phyloP scores from a whole-genome alignment of 306 rosid genomes.

The Crotalaria pallida region DNA sequence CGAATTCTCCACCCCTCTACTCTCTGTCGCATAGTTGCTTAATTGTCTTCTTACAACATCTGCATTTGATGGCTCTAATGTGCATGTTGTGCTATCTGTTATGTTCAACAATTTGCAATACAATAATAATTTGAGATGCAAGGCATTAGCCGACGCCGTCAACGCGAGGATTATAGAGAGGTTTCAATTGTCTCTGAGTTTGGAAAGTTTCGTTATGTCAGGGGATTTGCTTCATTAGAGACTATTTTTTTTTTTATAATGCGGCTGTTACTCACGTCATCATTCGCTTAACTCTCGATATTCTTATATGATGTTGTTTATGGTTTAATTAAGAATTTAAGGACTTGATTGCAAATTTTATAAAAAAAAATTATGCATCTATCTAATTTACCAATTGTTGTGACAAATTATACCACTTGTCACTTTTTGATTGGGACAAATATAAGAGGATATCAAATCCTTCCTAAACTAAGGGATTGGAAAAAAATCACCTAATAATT shows the following conservation, averaged over 20 bases:
- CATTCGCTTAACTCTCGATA: slow-evolving; percentile 11
- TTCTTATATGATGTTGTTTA: no score
- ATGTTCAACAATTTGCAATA: slow-evolving; percentile 26
- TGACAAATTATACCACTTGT: no score
- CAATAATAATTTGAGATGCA: slow-evolving; percentile 31
- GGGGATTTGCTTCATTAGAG: slow-evolving; percentile 28
- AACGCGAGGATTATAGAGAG: slow-evolving; percentile 28
- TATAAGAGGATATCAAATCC: no score
- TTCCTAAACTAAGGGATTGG: no score
- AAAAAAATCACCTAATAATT: no score
- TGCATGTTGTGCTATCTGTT: slow-evolving; percentile 18
- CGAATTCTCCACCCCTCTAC: no score
- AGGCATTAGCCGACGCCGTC: slow-evolving; percentile 30
- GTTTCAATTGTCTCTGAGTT: slow-evolving; percentile 48
- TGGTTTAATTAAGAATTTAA: no score
- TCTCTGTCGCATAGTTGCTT: no score
- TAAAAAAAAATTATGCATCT: no score
- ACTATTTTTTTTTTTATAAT: slow-evolving; percentile 31
- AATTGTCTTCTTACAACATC: background rate
- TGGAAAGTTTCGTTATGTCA: slow-evolving; percentile 42
- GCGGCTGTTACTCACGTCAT: background rate
- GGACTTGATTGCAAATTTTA: no score
- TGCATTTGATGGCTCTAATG: slow-evolving; percentile 16
- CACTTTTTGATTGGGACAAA: no score
- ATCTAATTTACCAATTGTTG: no score